phyloP scores from a whole-genome alignment of 1,284 basidiomycete species.

The Nidula niveotomentosa region DNA sequence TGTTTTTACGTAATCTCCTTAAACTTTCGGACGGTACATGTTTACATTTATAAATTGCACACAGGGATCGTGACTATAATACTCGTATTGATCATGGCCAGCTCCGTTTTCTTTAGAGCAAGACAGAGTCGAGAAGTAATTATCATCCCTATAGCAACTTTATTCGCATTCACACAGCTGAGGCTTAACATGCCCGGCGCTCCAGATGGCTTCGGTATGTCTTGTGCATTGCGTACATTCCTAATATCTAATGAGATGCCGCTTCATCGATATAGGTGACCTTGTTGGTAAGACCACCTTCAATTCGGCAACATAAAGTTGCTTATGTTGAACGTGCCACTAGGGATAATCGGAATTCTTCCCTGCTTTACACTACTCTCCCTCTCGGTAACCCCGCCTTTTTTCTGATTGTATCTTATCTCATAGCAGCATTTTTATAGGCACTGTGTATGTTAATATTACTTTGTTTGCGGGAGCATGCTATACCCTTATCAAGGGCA shows the following conservation, averaged over 20 bases:
- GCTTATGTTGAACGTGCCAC: not conserved
- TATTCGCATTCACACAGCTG: slow-evolving; percentile 22
- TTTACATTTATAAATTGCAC: not conserved
- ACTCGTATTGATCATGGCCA: slow-evolving; percentile 19
- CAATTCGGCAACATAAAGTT: not conserved
- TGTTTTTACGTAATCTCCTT: not conserved
- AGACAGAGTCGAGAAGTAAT: slow-evolving; percentile 17
- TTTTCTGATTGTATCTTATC: too few relatives aligned
- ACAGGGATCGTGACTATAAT: slow-evolving; percentile 21
- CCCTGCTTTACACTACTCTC: slow-evolving; percentile 21
- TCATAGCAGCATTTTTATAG: too few relatives aligned
- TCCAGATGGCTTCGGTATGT: slow-evolving; percentile 20
- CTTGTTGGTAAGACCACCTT: slow-evolving; percentile 11
- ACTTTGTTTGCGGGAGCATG: too few relatives aligned
- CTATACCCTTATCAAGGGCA: too few relatives aligned
- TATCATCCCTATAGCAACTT: slow-evolving; percentile 20
- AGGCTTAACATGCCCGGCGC: slow-evolving; percentile 22
- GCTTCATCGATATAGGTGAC: slow-evolving; percentile 12
- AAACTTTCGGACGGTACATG: not conserved
- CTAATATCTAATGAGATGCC: too few relatives aligned
- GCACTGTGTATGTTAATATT: too few relatives aligned
- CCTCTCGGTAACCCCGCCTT: slow-evolving; percentile 10
- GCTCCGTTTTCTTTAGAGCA: slow-evolving; percentile 18
- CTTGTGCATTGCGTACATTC: too few relatives aligned
- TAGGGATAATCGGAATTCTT: slow-evolving; percentile 21